A percentile compares a stretch with the other conserved stretches of the same genome.
Evolutionary conservation across 768 basidiomycete species (phyloP).

Genomic region (Gloeostereum incarnatum): DNA sequence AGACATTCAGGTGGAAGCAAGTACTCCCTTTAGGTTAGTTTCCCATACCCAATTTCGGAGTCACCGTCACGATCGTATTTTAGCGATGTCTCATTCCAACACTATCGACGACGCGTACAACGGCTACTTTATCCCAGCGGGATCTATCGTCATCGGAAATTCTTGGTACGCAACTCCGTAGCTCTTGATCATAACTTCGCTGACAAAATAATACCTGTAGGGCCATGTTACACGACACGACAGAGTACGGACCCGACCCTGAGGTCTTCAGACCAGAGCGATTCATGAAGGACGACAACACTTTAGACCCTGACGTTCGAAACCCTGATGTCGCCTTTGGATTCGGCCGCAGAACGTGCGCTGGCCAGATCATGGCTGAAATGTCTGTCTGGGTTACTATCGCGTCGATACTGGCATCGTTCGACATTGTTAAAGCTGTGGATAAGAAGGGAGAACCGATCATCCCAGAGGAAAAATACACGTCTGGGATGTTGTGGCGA

Average conservation of each 20-base stretch:
- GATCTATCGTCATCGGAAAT: conserved; percentile 13
- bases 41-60: too few relatives aligned
- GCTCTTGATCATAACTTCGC: background rate
- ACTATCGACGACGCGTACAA: conserved; percentile 12
- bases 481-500: too few relatives aligned
- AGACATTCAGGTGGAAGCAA: background rate
- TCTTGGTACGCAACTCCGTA: conserved; percentile 9
- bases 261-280: conserved; percentile 18
- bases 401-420: too few relatives aligned
- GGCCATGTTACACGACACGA: background rate
- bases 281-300: conserved; percentile 7
- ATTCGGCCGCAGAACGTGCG: conserved; percentile 1
- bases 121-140: conserved; percentile 14
- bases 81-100: conserved; percentile 6
- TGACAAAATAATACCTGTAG: background rate
- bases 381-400: too few relatives aligned
- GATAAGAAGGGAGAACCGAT: too few relatives aligned
- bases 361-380: too few relatives aligned
- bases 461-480: too few relatives aligned
- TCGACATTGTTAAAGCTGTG: too few relatives aligned
- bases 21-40: background rate
- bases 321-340: conserved; percentile 4
- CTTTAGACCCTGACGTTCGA: background rate
- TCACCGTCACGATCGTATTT: background rate
- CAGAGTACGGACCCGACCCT: conserved; percentile 15